A percentile compares a stretch with the other conserved stretches of the same genome.
phyloP scores from a whole-genome alignment of 2,329 filamentous ascomycete species.

The Calonectria pteridis region DNA sequence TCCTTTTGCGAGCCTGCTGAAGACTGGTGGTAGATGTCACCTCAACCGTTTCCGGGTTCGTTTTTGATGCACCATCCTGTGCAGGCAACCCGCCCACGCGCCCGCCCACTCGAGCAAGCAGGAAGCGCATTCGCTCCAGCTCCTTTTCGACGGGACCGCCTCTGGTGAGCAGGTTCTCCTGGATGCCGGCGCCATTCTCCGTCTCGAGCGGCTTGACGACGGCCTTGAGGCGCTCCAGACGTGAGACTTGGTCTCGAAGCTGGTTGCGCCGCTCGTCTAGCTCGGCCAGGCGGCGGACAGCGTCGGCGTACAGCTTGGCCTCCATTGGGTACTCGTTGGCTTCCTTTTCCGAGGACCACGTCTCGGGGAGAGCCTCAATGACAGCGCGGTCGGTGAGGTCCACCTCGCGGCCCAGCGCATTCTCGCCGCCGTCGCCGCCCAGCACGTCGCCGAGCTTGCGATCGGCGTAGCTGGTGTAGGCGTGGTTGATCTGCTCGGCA shows the following conservation, averaged over 20 bases:
- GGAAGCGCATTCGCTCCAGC: slow-evolving; percentile 73
- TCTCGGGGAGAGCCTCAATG: slow-evolving; percentile 60
- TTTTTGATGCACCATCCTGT: slow-evolving; percentile 12
- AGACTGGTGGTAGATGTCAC: slow-evolving; percentile 27
- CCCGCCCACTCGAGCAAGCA: slow-evolving; percentile 71
- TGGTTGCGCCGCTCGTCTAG: slow-evolving; percentile 58
- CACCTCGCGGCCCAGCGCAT: slow-evolving; percentile 52
- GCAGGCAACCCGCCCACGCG: slow-evolving; percentile 55
- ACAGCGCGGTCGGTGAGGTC: slow-evolving; percentile 59
- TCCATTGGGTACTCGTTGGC: slow-evolving; percentile 56
- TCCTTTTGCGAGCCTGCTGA: slow-evolving; percentile 38
- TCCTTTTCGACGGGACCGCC: slow-evolving; percentile 75
- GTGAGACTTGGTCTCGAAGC: slow-evolving; percentile 57
- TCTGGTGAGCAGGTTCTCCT: slow-evolving; percentile 75
- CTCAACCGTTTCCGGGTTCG: slow-evolving; percentile 12
- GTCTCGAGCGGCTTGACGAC: slow-evolving; percentile 60
- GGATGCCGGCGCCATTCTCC: slow-evolving; percentile 57
- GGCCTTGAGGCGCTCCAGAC: slow-evolving; percentile 61
- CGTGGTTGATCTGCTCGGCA: slow-evolving; percentile 77
- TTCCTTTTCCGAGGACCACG: slow-evolving; percentile 60
- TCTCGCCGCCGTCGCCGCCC: slow-evolving; percentile 51
- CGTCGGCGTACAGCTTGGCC: slow-evolving; percentile 63
- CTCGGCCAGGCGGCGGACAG: slow-evolving; percentile 61
- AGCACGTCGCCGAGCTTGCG: slow-evolving; percentile 49
- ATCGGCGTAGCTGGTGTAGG: slow-evolving; percentile 68